phyloP scores from a whole-genome alignment of 345 rosid genomes.

The Carallia brachiata region DNA sequence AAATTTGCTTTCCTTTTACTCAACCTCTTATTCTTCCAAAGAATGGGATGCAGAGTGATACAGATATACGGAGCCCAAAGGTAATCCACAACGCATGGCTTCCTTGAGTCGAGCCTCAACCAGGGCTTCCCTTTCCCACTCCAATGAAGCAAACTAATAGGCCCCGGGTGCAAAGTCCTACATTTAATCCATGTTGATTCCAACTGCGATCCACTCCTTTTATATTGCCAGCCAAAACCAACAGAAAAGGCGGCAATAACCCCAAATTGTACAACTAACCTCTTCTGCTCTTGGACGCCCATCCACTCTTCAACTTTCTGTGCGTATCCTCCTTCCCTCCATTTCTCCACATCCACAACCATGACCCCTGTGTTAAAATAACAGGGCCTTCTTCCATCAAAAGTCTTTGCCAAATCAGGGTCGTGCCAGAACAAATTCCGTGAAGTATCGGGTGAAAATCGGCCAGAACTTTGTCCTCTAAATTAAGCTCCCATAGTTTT shows the following conservation, averaged over 20 bases:
- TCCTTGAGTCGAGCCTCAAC: conserved; percentile 36
- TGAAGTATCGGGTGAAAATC: conserved; percentile 36
- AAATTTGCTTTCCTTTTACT: not conserved
- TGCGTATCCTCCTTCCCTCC: conserved; percentile 29
- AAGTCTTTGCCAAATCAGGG: conserved; percentile 16
- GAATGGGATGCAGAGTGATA: conserved; percentile 22
- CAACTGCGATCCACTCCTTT: conserved; percentile 35
- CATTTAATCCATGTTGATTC: conserved; percentile 44
- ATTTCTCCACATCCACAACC: conserved; percentile 39
- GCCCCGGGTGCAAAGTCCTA: conserved; percentile 35
- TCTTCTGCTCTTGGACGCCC: conserved; percentile 33
- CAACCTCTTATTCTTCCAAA: conserved; percentile 9
- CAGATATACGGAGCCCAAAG: conserved; percentile 46
- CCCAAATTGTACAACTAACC: conserved; percentile 31
- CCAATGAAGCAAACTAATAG: conserved; percentile 44
- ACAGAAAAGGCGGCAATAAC: conserved; percentile 38
- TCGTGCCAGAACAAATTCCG: conserved; percentile 31
- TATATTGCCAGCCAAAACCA: conserved; percentile 38
- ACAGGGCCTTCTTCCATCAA: conserved; percentile 27
- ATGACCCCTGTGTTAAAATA: conserved; percentile 44
- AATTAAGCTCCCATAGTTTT: conserved; percentile 33
- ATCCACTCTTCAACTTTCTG: conserved; percentile 38
- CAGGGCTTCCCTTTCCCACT: conserved; percentile 47
- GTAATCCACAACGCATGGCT: conserved; percentile 36
- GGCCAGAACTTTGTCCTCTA: conserved; percentile 31